Evolutionary conservation across 2,329 filamentous ascomycete species (phyloP), one percentile per base, ranked within the genome.

Genomic region (Fusarium incarnatum): DNA sequence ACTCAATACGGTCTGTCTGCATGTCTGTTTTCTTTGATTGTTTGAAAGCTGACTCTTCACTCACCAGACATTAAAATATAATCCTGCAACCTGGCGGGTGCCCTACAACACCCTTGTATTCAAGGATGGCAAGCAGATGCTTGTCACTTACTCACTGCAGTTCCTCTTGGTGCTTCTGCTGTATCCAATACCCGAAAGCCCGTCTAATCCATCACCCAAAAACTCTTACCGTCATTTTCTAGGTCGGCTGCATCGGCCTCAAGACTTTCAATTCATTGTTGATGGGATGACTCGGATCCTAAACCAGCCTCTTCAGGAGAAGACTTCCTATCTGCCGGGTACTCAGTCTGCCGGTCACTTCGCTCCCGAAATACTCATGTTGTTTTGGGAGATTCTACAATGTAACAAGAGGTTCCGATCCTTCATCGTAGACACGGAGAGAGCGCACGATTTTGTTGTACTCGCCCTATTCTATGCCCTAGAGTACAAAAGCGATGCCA

Each of bases 331-430:
- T 78, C 88, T 98, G 3, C 94, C 95, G 1, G 93, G 94, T 7
- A 91, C 91, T 41, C 93, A 97, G 75, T 88, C 91, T 49, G 88
- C 92, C 0, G 84, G 93, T 55, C 93, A 93, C 76, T 97, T 95
- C 86, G 94, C 94, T 0, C 94, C 96, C 3, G 96, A 99, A 80
- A 97, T 97, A 83, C 90, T 98, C 58, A 96, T 98, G 87, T 86
- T 99, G 4, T 98, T 98, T 77, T 99, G 96, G 96, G 96, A 99
- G 82, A 89, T 94, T 40, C 89, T 96, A 7, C 96, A 99, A 80
- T 98, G 95, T 86, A 99, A 99, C 82, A 98, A 97, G 81, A 88
- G 95, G 63, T 99, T 99, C 82, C 88, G 96, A 32, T 94, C 94
- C 2, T 99, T 98, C 80, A 96, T 99, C 75, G 95, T 98, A 68